Evolutionary conservation across 176 grass and related monocot genomes (phyloP), one percentile per base, ranked within the genome.

Genomic region (Paspalum notatum): DNA sequence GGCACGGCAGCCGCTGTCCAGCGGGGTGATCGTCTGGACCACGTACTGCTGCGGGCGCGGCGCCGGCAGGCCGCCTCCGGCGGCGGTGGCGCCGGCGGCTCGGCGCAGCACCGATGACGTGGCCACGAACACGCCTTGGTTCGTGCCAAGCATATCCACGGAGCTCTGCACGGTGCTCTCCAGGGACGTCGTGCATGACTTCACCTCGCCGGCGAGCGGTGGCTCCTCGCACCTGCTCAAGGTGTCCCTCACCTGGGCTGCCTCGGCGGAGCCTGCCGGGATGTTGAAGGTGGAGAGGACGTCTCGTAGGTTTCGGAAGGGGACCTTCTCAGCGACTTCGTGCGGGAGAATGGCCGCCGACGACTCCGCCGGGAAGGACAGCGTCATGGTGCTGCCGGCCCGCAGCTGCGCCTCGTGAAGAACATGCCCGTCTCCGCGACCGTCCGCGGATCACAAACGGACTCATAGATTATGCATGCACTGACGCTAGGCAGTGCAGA

Each of bases 91-190:
- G n/a, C 32, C 17, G 60, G 75, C 59, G 21, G 75, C 3, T 59
- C 43, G 32, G 25, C 40, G 10, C 3, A 43, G 26, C 10, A 78
- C 26, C 26, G 1, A 26, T 17, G 59, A 78, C 45, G 60, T 6
- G 10, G 43, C 75, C 5, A 17, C 75, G 45, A 26, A 39, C 44
- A 78, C 45, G 55, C 37, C 37, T 0, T 3, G 1, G 16, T 17
- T 7, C 51, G 10, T 4, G 22, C 37, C 72, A 0, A 74, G 72
- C 72, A 74, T 74, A 51, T 11, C 37, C 32, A 21, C 4, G 72
- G 72, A 51, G 72, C 10, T 15, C 52, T 2, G 18, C 72, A 74
- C 72, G 52, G 52, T 74, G 72, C 10, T 11, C 37, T 74, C 72
- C 9, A 74, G 72, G 6, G 72, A 74, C 0, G 32, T 43, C 5